Base-by-base conservation (phyloP, 140 eudicot species). In the Bidens hawaiensis region DNA sequence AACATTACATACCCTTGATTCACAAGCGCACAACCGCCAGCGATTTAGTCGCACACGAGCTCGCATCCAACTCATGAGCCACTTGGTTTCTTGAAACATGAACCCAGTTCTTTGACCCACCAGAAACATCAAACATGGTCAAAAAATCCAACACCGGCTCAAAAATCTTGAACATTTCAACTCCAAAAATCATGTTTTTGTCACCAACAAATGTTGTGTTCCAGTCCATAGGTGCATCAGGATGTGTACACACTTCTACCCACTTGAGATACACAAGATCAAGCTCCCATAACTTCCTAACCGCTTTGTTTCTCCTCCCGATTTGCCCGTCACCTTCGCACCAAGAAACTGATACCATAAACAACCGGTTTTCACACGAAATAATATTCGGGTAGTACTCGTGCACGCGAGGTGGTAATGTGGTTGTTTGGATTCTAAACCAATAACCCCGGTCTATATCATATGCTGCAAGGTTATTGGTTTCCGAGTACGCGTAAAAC, bases 171-270 rank as follows among this genome's bases (percentile, higher is more conserved):
- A 88, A 93, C 98, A 91, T 91, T 63, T 93, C 99, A 3, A 88
- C 96, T 50, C 99, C 99, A 25, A 88, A 93, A 17, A 93, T 72
- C 49, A 79, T 18, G 40, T 75, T 78, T 36, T 73, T 69, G 40
- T 93, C 94, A 18, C 85, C 85, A 68, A 93, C 94, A 76, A 93
- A 93, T 19, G 83, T 71, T 42, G 96, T 88, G 47, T 91, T 87
- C 99, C 99, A 88, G 63, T 93, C 99, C 95, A 93, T 83, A 0
- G 99, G 99, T 15, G 99, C 99, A 70, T 93, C 98, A 0, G 99
- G 99, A 77, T 93, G 99, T 15, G 58, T 59, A 11, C 84, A 82
- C 12, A 79, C 64, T 68, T 88, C 93, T 11, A 54, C 59, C 96
- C 96, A 88, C 2, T 65, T 78, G 21, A 76, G 76, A 60, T 59